Conservation (phyloP, 345 rosid genomes). For the Dimocarpus longan region DNA sequence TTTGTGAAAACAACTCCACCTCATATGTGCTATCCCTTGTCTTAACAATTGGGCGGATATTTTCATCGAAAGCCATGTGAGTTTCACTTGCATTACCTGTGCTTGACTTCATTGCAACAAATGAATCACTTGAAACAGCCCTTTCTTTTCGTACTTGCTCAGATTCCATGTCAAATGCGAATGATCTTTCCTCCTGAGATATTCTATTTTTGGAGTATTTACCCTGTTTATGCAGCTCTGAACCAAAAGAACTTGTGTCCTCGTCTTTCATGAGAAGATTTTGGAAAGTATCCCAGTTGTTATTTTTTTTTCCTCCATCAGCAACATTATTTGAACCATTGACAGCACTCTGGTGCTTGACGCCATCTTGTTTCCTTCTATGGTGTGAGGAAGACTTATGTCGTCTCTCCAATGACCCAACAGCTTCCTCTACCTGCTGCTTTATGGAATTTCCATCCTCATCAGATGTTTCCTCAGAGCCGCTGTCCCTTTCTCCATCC, state of each 20-base stretch:
- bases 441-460: slow-evolving; percentile 73
- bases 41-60: slow-evolving; percentile 36
- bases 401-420: slow-evolving; percentile 67
- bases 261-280: slow-evolving; percentile 72
- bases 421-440: slow-evolving; percentile 85
- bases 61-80: slow-evolving; percentile 45
- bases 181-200: slow-evolving; percentile 37
- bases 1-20: slow-evolving; percentile 52
- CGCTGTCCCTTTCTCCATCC: slow-evolving; percentile 57
- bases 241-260: slow-evolving; percentile 42
- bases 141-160: slow-evolving; percentile 48
- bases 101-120: slow-evolving; percentile 46
- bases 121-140: slow-evolving; percentile 56
- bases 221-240: slow-evolving; percentile 38
- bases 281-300: slow-evolving; percentile 87
- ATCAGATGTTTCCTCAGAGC: slow-evolving; percentile 60
- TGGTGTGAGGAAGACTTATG: slow-evolving; percentile 59
- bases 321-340: slow-evolving; percentile 32
- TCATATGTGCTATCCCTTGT: slow-evolving; percentile 50
- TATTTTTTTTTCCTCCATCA: slow-evolving; percentile 42
- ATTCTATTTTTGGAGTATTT: slow-evolving; percentile 34
- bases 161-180: slow-evolving; percentile 37
- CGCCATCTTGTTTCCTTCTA: slow-evolving; percentile 50
- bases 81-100: slow-evolving; percentile 40
- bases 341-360: slow-evolving; percentile 23